These are phyloP conservation scores for Colletotrichum sp. DNA, from an alignment of 2,329 filamentous ascomycete genomes.

Conservation along the genomic window DNA sequence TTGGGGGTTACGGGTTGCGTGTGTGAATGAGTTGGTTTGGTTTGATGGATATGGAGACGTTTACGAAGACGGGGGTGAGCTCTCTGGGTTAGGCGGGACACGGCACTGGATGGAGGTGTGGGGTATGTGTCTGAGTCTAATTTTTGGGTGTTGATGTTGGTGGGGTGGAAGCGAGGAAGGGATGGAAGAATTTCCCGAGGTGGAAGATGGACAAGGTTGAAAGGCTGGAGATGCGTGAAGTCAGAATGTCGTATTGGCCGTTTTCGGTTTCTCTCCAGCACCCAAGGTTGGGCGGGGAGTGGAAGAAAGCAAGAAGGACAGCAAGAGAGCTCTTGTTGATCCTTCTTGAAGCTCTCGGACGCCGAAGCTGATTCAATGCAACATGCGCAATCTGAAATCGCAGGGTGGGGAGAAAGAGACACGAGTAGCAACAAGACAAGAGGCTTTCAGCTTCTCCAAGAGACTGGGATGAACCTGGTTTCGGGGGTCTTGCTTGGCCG, in stretches of 20 bases:
- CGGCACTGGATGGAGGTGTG: not conserved
- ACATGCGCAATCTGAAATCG: not conserved
- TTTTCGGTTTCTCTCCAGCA: not conserved
- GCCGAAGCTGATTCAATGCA: slow-evolving; percentile 1
- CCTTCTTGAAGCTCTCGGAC: not conserved
- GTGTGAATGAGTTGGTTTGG: not conserved
- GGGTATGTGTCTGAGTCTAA: not conserved
- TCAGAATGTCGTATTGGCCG: not conserved
- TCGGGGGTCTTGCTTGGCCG: not conserved
- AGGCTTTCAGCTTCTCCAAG: not conserved
- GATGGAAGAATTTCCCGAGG: not conserved
- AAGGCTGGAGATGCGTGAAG: not conserved
- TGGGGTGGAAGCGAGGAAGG: not conserved
- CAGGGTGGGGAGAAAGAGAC: not conserved
- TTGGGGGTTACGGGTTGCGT: not conserved
- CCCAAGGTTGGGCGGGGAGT: not conserved
- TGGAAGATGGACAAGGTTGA: not conserved
- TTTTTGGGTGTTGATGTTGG: not conserved
- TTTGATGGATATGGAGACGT: not conserved
- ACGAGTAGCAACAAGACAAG: not conserved
- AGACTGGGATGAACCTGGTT: not conserved
- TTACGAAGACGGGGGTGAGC: not conserved
- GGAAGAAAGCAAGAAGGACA: not conserved
- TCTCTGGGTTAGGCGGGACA: not conserved
- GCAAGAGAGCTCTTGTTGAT: not conserved